A percentile compares a stretch with the other conserved stretches of the same genome.
Conservation (phyloP, 495 filamentous ascomycete species). For the Hamigera avellanea region DNA sequence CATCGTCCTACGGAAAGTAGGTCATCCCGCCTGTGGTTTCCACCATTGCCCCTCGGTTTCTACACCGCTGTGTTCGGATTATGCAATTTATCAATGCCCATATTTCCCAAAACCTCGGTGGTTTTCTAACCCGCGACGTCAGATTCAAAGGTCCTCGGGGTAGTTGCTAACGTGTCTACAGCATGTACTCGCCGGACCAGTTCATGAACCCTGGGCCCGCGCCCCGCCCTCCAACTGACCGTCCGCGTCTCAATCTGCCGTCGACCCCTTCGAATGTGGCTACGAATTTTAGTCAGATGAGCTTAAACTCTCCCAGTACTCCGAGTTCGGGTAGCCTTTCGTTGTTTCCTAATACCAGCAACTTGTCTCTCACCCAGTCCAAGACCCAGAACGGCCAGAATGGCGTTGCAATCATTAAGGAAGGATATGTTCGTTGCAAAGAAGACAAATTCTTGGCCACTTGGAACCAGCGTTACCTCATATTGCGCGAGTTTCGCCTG, state of each 20-base stretch:
- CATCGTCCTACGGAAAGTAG: constrained; percentile 32
- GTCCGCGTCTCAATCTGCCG: constrained; percentile 60
- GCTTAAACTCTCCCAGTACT: constrained; percentile 55
- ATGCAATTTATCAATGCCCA: too few relatives aligned
- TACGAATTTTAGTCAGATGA: constrained; percentile 68
- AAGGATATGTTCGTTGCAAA: constrained; percentile 76
- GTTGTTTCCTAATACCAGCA: constrained; percentile 50
- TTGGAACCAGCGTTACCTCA: constrained; percentile 83
- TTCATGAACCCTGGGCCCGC: constrained; percentile 98
- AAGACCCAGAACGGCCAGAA: constrained; percentile 48
- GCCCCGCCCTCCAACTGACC: constrained; percentile 76
- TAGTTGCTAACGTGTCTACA: constrained; percentile 10
- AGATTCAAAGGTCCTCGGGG: too few relatives aligned
- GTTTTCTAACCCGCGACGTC: too few relatives aligned
- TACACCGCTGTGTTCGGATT: too few relatives aligned
- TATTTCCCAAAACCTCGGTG: too few relatives aligned
- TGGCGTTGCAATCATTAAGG: constrained; percentile 68
- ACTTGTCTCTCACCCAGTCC: constrained; percentile 50
- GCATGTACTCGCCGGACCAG: constrained; percentile 54
- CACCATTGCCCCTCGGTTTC: not conserved
- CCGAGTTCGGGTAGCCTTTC: constrained; percentile 33
- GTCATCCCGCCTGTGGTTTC: constrained; percentile 8
- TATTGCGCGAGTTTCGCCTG: constrained; percentile 76
- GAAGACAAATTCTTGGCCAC: constrained; percentile 78
- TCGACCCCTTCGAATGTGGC: constrained; percentile 51